Evolutionary conservation across 306 rosid species (phyloP), one percentile per base, ranked within the genome.

Genomic region (Datisca glomerata): DNA sequence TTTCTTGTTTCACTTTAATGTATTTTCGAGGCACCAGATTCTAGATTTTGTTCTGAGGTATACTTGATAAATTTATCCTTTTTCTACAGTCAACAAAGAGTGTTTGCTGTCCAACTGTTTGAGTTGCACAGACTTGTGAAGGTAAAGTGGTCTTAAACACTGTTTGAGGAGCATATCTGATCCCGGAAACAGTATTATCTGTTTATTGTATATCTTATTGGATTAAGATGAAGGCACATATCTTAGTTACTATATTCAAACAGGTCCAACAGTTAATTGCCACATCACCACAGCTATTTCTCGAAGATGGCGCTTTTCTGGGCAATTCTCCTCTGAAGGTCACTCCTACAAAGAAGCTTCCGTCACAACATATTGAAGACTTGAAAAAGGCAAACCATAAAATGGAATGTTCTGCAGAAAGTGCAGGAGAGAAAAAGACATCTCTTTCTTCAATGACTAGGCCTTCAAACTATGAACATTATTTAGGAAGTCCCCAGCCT

Each of bases 211-310:
- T 31, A 8, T 18, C 7, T n/a, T 25, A 31, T 9, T 51, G 27
- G 28, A 13, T 12, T 49, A 7, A 6, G 3, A 21, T 27, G 10
- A 6, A 41, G 39, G 4, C 8, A 2, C 5, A 22, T 12, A 34
- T 38, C 24, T 17, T 62, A 22, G 29, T 50, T 21, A 42, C 65
- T 61, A 51, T 39, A n/a, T 65, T 32, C 43, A 25, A 47, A 53
- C 81, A 85, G 96, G 96, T 85, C 50, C 96, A 85, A 66, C 68
- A 47, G 37, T 60, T 78, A 66, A 80, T 85, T 65, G 93, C 96
- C 37, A 91, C 56, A 61, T 75, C 93, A 43, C 89, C 96, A 15
- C 67, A 78, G 56, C 20, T 85, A 45, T 58, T 77, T 62, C 42
- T 78, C 54, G 93, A 74, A 45, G 79, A 68, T 16, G 55, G 52